Evolutionary conservation across 768 basidiomycete species (phyloP), one percentile per base, ranked within the genome.

Genomic region (Tricholoma sp.): DNA sequence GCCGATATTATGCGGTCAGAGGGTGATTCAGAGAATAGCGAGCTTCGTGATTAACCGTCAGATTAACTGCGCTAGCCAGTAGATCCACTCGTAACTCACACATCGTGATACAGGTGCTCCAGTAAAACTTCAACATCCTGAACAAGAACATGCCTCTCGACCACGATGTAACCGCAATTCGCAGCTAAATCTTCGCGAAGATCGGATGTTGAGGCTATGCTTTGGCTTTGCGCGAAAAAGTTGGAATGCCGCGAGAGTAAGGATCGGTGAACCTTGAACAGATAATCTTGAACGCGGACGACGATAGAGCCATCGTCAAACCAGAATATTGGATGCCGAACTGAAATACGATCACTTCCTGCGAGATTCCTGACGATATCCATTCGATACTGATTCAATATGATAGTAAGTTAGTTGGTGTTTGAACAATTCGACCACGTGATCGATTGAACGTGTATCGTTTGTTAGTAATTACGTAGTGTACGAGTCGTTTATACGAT

Each of bases 61-160:
- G 47, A 51, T 55, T 41, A 54, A 12, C n/a, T 46, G 37, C 12
- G 16, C 8, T 22, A 16, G 35, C 50, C 9, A 41, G 37, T 7
- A 34, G 35, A 16, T 53, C 18, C 37, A 52, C 11, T 50, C 18
- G 47, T 27, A 37, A 80, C 84, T 76, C 69, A 89, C 88, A 68
- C 68, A 64, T 88, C 83, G 64, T 87, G 83, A 65, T 89, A 89
- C 29, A 89, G 64, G 69, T 87, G 80, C 57, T 77, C 76, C n/a
- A 89, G 70, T 50, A 90, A 67, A 1, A 72, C 74, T 50, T 80
- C 79, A 5, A 87, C 75, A 65, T 89, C 86, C 43, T 67, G 64
- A 16, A 72, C 68, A 37, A 63, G 66, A 50, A 81, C 72, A 31
- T 69, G 66, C 16, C 72, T 67, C 45, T 75, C 79, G 41, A 81